Conservation (phyloP, 768 basidiomycete species). For the Lentinula detonsa region DNA sequence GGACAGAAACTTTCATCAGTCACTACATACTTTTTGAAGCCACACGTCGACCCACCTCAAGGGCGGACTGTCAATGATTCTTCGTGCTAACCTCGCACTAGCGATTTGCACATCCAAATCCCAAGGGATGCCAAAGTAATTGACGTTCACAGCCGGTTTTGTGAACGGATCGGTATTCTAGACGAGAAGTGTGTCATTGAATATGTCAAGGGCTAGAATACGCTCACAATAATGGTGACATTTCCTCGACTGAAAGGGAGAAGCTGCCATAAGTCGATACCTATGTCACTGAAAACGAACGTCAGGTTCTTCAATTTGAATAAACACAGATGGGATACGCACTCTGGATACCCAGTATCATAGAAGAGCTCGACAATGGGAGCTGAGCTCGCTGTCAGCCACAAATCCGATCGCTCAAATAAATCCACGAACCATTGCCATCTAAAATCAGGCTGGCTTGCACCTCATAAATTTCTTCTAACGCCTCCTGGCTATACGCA, state of each 20-base stretch:
- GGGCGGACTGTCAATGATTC: conserved; percentile 33
- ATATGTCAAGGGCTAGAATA: neutral
- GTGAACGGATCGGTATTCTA: conserved; percentile 43
- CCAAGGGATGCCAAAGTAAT: conserved; percentile 43
- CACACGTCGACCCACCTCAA: conserved; percentile 25
- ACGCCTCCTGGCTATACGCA: conserved; percentile 32
- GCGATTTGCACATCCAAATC: conserved; percentile 48
- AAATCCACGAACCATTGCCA: conserved; percentile 28
- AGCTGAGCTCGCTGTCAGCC: conserved; percentile 18
- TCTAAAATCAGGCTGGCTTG: conserved; percentile 44
- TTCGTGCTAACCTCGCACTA: conserved; percentile 36
- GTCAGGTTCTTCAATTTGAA: neutral
- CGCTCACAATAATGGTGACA: conserved; percentile 37
- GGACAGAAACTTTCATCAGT: neutral
- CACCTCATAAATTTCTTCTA: conserved; percentile 35
- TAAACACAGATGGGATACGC: conserved; percentile 9
- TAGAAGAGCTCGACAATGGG: conserved; percentile 44
- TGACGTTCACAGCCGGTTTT: conserved; percentile 39
- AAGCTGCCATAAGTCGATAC: conserved; percentile 47
- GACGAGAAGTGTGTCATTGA: neutral
- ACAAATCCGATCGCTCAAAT: neutral
- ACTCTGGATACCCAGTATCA: conserved; percentile 41
- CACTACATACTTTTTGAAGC: neutral
- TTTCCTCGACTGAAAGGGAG: conserved; percentile 50
- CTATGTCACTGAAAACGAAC: conserved; percentile 26